Evolutionary conservation across 2,329 filamentous ascomycete genomes (phyloP).

Genomic region (Proliferodiscus dingleyae): DNA sequence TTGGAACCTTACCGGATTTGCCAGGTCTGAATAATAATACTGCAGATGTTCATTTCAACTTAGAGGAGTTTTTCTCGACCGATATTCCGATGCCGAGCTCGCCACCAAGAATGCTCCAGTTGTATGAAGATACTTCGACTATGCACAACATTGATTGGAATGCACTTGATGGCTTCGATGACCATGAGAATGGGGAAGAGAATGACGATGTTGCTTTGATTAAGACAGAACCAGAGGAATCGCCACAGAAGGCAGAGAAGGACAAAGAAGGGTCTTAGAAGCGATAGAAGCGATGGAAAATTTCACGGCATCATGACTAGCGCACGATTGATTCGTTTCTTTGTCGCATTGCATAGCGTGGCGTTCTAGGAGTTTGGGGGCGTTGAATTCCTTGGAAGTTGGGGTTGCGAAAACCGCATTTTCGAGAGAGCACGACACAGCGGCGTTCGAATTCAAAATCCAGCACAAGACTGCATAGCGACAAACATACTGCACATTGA

Average conservation of each 20-base stretch:
- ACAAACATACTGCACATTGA: too few relatives aligned
- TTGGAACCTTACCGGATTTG: conserved; percentile 32
- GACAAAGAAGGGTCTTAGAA: conserved; percentile 6
- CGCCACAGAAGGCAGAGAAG: conserved; percentile 10
- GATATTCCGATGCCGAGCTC: conserved; percentile 42
- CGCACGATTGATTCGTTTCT: conserved; percentile 4
- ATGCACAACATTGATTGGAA: conserved; percentile 26
- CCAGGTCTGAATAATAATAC: conserved; percentile 16
- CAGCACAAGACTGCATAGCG: too few relatives aligned
- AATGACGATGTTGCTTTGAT: conserved; percentile 7
- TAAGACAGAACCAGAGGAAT: conserved; percentile 21
- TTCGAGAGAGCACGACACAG: neutral
- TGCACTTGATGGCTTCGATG: conserved; percentile 23
- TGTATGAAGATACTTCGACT: conserved; percentile 27
- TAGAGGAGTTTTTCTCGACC: conserved; percentile 40
- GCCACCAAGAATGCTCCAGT: conserved; percentile 36
- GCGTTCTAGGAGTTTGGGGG: conserved; percentile 12
- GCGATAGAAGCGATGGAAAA: neutral
- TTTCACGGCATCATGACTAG: neutral
- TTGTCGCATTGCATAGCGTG: conserved; percentile 22
- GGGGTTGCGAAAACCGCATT: neutral
- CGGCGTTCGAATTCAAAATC: too few relatives aligned
- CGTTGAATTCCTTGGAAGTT: conserved; percentile 1
- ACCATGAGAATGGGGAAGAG: conserved; percentile 7
- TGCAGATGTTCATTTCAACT: conserved; percentile 24